A percentile compares a stretch with the other conserved stretches of the same genome.
Evolutionary conservation across 768 basidiomycete species (phyloP).

Genomic region (Hypsizygus marmoreus): DNA sequence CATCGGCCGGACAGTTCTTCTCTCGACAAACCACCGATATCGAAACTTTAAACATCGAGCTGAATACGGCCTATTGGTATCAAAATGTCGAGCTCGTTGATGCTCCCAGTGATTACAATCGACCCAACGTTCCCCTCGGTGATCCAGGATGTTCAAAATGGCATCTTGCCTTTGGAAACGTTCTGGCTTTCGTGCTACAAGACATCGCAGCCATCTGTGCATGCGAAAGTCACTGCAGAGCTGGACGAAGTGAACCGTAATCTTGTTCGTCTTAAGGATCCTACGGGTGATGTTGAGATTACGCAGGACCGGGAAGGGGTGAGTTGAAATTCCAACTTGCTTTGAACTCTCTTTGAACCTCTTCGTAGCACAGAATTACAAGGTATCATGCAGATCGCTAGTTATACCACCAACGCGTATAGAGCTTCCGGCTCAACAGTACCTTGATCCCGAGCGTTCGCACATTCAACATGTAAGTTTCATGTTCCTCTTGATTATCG

Average conservation of each 20-base stretch:
- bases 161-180: slow-evolving; percentile 55
- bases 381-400: slow-evolving; percentile 49
- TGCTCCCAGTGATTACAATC: slow-evolving; percentile 54
- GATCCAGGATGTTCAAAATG: slow-evolving; percentile 63
- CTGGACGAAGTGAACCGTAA: slow-evolving; percentile 57
- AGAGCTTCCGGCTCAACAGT: slow-evolving; percentile 51
- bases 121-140: slow-evolving; percentile 64
- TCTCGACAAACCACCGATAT: too few relatives aligned
- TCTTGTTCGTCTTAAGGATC: slow-evolving; percentile 43
- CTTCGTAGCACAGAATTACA: slow-evolving; percentile 32
- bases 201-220: slow-evolving; percentile 51
- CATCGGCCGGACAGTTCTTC: too few relatives aligned
- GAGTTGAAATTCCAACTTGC: slow-evolving; percentile 16
- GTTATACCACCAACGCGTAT: slow-evolving; percentile 50
- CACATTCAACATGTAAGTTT: slow-evolving; percentile 40
- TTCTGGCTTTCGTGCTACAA: slow-evolving; percentile 81
- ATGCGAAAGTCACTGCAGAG: slow-evolving; percentile 59
- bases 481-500: not conserved
- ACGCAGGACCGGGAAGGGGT: slow-evolving; percentile 29
- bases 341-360: not conserved
- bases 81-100: too few relatives aligned
- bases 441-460: slow-evolving; percentile 46
- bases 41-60: too few relatives aligned
- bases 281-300: slow-evolving; percentile 52
- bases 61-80: too few relatives aligned